Conservation (phyloP, 768 basidiomycete genomes). For the Dendrothele bispora region DNA sequence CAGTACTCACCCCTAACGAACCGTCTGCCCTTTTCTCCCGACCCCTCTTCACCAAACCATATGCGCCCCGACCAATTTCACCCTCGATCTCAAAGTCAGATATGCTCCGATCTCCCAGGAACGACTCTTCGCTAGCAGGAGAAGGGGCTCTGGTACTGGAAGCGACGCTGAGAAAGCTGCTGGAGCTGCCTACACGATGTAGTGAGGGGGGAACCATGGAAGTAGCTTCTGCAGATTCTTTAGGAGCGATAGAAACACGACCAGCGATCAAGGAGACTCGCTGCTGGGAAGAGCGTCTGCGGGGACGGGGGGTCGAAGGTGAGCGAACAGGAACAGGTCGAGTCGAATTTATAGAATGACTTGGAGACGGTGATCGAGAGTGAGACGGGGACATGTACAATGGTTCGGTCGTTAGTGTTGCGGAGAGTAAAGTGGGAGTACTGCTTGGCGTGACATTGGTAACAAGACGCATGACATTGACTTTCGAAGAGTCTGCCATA, state of each 20-base stretch:
- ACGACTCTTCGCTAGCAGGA: slow-evolving; percentile 43
- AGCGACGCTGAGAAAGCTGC: slow-evolving; percentile 60
- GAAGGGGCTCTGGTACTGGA: slow-evolving; percentile 65
- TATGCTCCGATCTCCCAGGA: slow-evolving; percentile 69
- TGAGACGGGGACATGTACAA: slow-evolving; percentile 31
- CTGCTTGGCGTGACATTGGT: slow-evolving; percentile 12
- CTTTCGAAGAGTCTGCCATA: slow-evolving; percentile 6
- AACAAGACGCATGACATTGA: slow-evolving; percentile 10
- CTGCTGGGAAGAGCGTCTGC: slow-evolving; percentile 80
- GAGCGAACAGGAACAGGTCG: slow-evolving; percentile 41
- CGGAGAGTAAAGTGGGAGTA: slow-evolving; percentile 15
- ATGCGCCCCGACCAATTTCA: slow-evolving; percentile 92
- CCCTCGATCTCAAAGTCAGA: slow-evolving; percentile 83
- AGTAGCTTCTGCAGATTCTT: slow-evolving; percentile 71
- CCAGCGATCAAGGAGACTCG: slow-evolving; percentile 84
- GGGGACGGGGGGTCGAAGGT: slow-evolving; percentile 56
- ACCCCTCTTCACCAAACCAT: slow-evolving; percentile 91
- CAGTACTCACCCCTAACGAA: slow-evolving; percentile 72
- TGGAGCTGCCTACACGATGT: slow-evolving; percentile 61
- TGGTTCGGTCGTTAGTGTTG: slow-evolving; percentile 25
- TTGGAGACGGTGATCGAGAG: slow-evolving; percentile 32
- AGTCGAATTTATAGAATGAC: slow-evolving; percentile 25
- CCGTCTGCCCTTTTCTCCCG: slow-evolving; percentile 76
- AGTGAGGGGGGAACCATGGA: slow-evolving; percentile 48
- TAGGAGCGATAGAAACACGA: slow-evolving; percentile 73